A percentile compares a stretch with the other conserved stretches of the same genome.
These are phyloP conservation scores for Flaveria bidentis DNA, from an alignment of 129 eudicot species.

Conservation along the genomic window DNA sequence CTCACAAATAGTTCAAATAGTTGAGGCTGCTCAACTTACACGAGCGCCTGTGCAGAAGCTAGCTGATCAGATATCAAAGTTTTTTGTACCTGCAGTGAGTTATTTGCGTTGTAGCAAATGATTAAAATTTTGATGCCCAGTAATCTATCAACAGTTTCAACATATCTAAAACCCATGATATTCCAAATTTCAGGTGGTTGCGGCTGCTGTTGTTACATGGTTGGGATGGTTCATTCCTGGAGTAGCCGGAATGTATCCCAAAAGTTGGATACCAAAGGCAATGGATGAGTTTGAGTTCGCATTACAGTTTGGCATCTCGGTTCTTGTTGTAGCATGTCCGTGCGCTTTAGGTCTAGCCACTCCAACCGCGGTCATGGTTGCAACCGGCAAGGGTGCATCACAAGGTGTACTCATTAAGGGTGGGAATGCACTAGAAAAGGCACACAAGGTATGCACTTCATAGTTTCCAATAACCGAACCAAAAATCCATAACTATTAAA, in stretches of 20 bases:
- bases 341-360: conserved; percentile 99
- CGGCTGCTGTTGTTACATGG: conserved; percentile 76
- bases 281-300: conserved; percentile 97
- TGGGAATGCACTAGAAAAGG: conserved; percentile 86
- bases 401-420: conserved; percentile 97
- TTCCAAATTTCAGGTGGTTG: conserved; percentile 57
- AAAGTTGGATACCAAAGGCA: conserved; percentile 82
- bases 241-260: conserved; percentile 71
- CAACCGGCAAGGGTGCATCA: conserved; percentile 98
- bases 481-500: background rate
- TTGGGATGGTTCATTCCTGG: conserved; percentile 92
- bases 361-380: conserved; percentile 98
- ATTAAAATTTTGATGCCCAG: conserved; percentile 4
- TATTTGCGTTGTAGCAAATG: conserved; percentile 9
- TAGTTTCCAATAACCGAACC: background rate
- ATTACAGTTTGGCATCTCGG: conserved; percentile 88
- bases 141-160: background rate
- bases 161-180: background rate
- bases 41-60: conserved; percentile 97
- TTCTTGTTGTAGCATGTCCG: conserved; percentile 98
- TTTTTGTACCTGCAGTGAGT: conserved; percentile 88
- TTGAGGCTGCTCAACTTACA: conserved; percentile 98
- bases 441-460: conserved; percentile 69
- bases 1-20: conserved; percentile 94
- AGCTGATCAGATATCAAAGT: conserved; percentile 84